phyloP scores from a whole-genome alignment of 345 rosid species.

The Populus alba region DNA sequence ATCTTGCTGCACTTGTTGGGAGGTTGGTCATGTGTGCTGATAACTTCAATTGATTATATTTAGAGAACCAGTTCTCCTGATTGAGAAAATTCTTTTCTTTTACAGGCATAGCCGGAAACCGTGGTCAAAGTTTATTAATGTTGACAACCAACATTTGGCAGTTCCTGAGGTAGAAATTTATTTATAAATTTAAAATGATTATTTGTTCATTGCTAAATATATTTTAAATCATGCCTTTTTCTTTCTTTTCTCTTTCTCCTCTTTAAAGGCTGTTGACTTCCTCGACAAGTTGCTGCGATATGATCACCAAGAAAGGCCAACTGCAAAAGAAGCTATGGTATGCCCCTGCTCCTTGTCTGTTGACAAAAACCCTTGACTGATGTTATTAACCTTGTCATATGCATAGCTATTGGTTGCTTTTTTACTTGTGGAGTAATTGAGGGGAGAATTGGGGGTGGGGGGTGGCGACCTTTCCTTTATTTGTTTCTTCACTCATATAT shows the following conservation, averaged over 20 bases:
- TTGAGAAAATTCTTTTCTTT: conserved; percentile 3
- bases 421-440: background rate
- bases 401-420: no score
- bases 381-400: no score
- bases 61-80: background rate
- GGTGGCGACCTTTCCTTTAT: background rate
- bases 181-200: background rate
- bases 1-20: conserved; percentile 86
- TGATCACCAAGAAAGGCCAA: conserved; percentile 97
- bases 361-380: background rate
- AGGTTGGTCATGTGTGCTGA: conserved; percentile 41
- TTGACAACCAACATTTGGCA: conserved; percentile 87
- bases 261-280: conserved; percentile 79
- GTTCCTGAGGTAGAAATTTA: conserved; percentile 73
- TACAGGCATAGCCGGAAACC: conserved; percentile 90
- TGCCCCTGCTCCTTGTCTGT: background rate
- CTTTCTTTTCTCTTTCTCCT: background rate
- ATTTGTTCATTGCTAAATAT: background rate
- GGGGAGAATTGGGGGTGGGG: background rate
- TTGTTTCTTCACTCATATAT: background rate
- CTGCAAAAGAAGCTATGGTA: conserved; percentile 99
- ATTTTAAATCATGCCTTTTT: background rate
- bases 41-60: background rate
- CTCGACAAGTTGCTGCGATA: conserved; percentile 90
- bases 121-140: conserved; percentile 82